Evolutionary conservation across 306 rosid species (phyloP).

Genomic region (Prunus campanulata): DNA sequence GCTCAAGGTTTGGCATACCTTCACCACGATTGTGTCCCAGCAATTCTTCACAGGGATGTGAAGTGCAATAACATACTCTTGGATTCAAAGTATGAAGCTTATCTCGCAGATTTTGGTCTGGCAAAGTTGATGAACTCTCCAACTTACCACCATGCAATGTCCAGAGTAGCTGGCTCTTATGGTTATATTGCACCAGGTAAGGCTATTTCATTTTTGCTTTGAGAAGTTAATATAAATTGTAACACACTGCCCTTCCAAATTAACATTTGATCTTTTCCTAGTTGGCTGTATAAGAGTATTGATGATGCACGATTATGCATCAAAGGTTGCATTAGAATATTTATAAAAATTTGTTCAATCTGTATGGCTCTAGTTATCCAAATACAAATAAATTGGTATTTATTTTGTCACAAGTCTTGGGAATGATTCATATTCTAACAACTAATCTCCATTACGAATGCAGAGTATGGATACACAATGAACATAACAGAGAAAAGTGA

Average conservation of each 20-base stretch:
- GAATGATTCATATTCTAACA: slow-evolving; percentile 5
- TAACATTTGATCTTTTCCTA: no score
- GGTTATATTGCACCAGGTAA: slow-evolving; percentile 99
- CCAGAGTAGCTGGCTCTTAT: slow-evolving; percentile 96
- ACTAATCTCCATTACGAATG: slow-evolving; percentile 19
- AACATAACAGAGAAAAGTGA: slow-evolving; percentile 99
- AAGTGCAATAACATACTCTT: slow-evolving; percentile 94
- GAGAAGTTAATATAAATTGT: no score
- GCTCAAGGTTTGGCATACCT: slow-evolving; percentile 95
- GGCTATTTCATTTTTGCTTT: neutral
- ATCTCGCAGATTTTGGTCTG: slow-evolving; percentile 91
- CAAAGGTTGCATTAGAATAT: neutral
- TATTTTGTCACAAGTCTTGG: neutral
- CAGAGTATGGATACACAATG: slow-evolving; percentile 98
- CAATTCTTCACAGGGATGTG: slow-evolving; percentile 96
- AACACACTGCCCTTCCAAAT: neutral
- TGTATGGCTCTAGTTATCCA: neutral
- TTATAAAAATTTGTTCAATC: neutral
- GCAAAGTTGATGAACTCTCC: slow-evolving; percentile 90
- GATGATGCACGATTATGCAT: neutral
- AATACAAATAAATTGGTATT: no score
- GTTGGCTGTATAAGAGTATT: neutral
- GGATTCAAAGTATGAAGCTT: slow-evolving; percentile 88
- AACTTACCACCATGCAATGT: slow-evolving; percentile 82
- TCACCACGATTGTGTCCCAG: slow-evolving; percentile 92